These are phyloP conservation scores for Pseudogymnoascus verrucosus DNA, from an alignment of 2,329 filamentous ascomycete species.

Conservation along the genomic window DNA sequence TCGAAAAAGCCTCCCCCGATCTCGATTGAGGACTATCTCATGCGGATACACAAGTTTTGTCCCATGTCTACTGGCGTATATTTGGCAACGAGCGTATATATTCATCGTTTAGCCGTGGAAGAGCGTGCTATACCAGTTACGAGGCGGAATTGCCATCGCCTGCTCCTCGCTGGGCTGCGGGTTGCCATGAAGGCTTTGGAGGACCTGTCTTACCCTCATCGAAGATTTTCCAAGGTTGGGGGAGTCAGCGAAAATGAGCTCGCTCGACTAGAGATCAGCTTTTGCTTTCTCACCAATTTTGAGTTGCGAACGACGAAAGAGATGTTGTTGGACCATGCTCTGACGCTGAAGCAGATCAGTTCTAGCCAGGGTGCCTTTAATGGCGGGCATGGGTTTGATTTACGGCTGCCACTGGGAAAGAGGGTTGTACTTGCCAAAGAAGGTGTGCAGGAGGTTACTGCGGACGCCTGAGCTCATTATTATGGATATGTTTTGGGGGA, in stretches of 20 bases:
- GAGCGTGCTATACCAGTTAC: slow-evolving; percentile 76
- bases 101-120: slow-evolving; percentile 70
- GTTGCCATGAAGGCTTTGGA: slow-evolving; percentile 95
- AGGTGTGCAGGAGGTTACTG: slow-evolving; percentile 21
- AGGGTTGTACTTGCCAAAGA: slow-evolving; percentile 19
- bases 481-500: slow-evolving; percentile 3
- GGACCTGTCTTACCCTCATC: slow-evolving; percentile 80
- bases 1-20: slow-evolving; percentile 82
- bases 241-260: slow-evolving; percentile 79
- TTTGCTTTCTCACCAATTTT: slow-evolving; percentile 80
- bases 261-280: slow-evolving; percentile 78
- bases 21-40: slow-evolving; percentile 72
- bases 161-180: slow-evolving; percentile 74
- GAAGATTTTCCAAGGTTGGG: slow-evolving; percentile 76
- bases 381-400: slow-evolving; percentile 9
- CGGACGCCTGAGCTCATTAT: slow-evolving; percentile 17
- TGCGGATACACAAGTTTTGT: slow-evolving; percentile 81
- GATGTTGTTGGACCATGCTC: slow-evolving; percentile 44
- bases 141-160: slow-evolving; percentile 73
- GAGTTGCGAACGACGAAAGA: slow-evolving; percentile 60
- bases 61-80: slow-evolving; percentile 93
- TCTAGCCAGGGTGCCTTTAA: slow-evolving; percentile 25
- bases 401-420: slow-evolving; percentile 23
- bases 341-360: slow-evolving; percentile 30
- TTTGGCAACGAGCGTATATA: slow-evolving; percentile 80